Percentiles rank a stretch among this genome's conserved stretches.
These are phyloP conservation scores for Verticillium nubilum DNA, from an alignment of 2,329 filamentous ascomycete species.

Conservation along the genomic window DNA sequence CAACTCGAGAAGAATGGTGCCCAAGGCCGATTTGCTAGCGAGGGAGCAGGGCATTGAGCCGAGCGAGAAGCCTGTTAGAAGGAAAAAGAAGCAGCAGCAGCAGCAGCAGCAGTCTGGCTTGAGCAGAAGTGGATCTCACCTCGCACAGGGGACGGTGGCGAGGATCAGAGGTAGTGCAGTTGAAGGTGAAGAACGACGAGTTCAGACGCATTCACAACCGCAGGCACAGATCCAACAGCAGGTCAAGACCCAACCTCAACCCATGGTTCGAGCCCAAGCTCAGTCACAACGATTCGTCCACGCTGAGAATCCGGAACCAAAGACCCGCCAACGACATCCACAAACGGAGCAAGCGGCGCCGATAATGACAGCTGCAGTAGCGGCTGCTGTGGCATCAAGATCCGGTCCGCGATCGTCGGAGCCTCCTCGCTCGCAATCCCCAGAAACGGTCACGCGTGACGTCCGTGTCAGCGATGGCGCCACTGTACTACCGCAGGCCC, in stretches of 20 bases:
- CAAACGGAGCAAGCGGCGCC: conserved; percentile 4
- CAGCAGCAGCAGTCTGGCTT: conserved; percentile 25
- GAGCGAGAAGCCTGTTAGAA: conserved; percentile 30
- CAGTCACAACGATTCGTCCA: not conserved
- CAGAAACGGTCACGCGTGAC: not conserved
- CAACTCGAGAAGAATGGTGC: conserved; percentile 60
- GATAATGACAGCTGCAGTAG: not conserved
- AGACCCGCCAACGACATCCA: not conserved
- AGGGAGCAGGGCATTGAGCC: conserved; percentile 28
- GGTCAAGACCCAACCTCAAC: not conserved
- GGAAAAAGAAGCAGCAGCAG: conserved; percentile 28
- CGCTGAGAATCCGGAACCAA: not conserved
- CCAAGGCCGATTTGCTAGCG: conserved; percentile 35
- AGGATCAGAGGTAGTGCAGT: conserved; percentile 44
- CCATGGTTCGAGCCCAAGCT: not conserved
- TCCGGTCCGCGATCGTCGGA: not conserved
- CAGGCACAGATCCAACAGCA: not conserved
- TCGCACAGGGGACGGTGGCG: conserved; percentile 47
- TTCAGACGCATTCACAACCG: conserved; percentile 3
- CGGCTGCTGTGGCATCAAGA: not conserved
- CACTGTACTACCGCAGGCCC: conserved; percentile 2
- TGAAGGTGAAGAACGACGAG: conserved; percentile 18
- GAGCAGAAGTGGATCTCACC: conserved; percentile 37
- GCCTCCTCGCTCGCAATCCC: not conserved
- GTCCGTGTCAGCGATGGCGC: conserved; percentile 3